Conservation (phyloP, 306 rosid genomes). For the Quercus gilva region DNA sequence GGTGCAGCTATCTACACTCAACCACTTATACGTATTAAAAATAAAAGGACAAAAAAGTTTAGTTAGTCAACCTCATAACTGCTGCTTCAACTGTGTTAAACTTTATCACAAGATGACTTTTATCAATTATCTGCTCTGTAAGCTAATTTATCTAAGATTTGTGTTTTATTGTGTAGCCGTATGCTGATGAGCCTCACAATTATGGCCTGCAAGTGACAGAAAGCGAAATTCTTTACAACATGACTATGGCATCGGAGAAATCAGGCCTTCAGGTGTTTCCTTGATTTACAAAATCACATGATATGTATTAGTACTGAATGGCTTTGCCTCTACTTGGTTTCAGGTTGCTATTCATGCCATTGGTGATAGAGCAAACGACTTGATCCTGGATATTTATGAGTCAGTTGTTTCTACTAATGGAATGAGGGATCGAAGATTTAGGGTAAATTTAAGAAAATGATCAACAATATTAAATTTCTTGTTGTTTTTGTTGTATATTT, state of each 20-base stretch:
- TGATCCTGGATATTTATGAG: constrained; percentile 62
- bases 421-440: constrained; percentile 72
- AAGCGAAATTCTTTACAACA: constrained; percentile 56
- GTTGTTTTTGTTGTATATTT: background rate
- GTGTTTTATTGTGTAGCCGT: constrained; percentile 53
- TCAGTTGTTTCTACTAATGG: constrained; percentile 62
- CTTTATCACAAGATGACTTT: background rate
- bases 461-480: background rate
- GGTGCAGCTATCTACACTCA: too few relatives aligned
- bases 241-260: constrained; percentile 67
- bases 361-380: constrained; percentile 82
- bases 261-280: constrained; percentile 69
- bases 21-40: too few relatives aligned
- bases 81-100: background rate
- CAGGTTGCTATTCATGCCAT: constrained; percentile 95
- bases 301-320: constrained; percentile 4
- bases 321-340: constrained; percentile 24
- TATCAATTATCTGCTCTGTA: background rate
- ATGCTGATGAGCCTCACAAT: constrained; percentile 62
- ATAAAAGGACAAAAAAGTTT: too few relatives aligned
- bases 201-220: constrained; percentile 61
- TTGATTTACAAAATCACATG: constrained; percentile 4
- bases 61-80: background rate
- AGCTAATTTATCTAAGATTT: constrained; percentile 10
- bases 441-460: constrained; percentile 45